Conservation (phyloP, 2,329 filamentous ascomycete genomes). For the Paecilomyces formosus region DNA sequence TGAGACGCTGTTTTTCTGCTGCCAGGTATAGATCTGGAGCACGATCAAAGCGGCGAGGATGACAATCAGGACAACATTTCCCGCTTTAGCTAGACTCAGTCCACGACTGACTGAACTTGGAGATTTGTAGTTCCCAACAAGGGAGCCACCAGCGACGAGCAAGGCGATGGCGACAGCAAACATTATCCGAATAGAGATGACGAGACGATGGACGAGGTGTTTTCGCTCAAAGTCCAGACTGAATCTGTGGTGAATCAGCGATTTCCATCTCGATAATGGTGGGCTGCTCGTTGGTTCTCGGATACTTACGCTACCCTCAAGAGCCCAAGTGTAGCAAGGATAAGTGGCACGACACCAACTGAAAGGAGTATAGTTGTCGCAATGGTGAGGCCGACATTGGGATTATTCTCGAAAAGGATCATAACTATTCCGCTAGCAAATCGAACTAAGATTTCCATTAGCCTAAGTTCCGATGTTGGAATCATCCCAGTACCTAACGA, state of each 20-base stretch:
- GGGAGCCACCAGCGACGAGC: constrained; percentile 12
- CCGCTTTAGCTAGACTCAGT: constrained; percentile 11
- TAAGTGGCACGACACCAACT: constrained; percentile 16
- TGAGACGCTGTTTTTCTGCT: constrained; percentile 4
- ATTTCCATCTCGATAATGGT: background rate
- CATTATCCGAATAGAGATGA: constrained; percentile 10
- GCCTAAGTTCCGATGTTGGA: background rate
- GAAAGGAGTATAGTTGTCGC: constrained; percentile 13
- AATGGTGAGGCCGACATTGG: constrained; percentile 9
- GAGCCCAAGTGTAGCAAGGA: constrained; percentile 16
- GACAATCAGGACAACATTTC: constrained; percentile 12
- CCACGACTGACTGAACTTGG: constrained; percentile 6
- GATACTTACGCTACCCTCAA: constrained; percentile 15
- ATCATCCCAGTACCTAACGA: constrained; percentile 7
- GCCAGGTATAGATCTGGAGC: constrained; percentile 14
- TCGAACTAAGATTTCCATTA: constrained; percentile 7
- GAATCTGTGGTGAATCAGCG: background rate
- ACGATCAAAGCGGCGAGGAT: constrained; percentile 11
- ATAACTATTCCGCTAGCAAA: constrained; percentile 11
- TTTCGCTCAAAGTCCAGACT: constrained; percentile 4
- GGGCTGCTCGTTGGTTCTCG: too few species aligned
- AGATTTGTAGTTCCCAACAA: constrained; percentile 11
- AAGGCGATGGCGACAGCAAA: constrained; percentile 12
- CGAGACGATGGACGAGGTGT: constrained; percentile 2
- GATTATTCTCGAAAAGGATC: constrained; percentile 9